phyloP scores from a whole-genome alignment of 1,284 basidiomycete genomes.

The Sanguinoderma infundibulare region DNA sequence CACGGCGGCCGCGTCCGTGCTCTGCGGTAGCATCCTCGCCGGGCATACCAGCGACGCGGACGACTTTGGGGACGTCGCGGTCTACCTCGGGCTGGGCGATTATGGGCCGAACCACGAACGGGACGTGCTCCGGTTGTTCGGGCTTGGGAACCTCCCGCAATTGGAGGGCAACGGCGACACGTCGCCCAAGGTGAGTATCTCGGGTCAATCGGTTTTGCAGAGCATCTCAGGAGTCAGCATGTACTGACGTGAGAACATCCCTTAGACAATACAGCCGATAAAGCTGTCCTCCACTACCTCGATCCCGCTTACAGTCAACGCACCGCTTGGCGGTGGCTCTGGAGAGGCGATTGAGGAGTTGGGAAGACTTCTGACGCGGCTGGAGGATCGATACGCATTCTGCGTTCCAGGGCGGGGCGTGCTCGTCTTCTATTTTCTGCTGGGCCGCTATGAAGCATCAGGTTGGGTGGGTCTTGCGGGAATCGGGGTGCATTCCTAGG shows the following conservation, averaged over 20 bases:
- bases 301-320: slow-evolving; percentile 17
- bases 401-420: slow-evolving; percentile 13
- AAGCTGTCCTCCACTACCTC: slow-evolving; percentile 18
- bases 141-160: slow-evolving; percentile 15
- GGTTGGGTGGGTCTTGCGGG: slow-evolving; percentile 34
- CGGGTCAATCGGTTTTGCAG: too few species aligned
- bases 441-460: slow-evolving; percentile 24
- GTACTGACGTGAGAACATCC: neutral
- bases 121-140: slow-evolving; percentile 29
- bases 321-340: neutral
- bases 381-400: slow-evolving; percentile 27
- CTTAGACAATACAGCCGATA: slow-evolving; percentile 7
- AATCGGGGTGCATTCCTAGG: slow-evolving; percentile 27
- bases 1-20: slow-evolving; percentile 40
- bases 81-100: slow-evolving; percentile 51
- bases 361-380: slow-evolving; percentile 18
- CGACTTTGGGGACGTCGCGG: slow-evolving; percentile 54
- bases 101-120: slow-evolving; percentile 29
- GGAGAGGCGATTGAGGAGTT: slow-evolving; percentile 13
- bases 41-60: slow-evolving; percentile 58
- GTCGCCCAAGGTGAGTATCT: neutral
- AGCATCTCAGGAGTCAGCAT: too few species aligned
- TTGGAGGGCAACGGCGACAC: neutral
- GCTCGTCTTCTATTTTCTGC: slow-evolving; percentile 25
- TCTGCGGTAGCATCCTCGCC: slow-evolving; percentile 55